Evolutionary conservation across 768 basidiomycete species (phyloP), one percentile per base, ranked within the genome.

Genomic region (Panus rudis): DNA sequence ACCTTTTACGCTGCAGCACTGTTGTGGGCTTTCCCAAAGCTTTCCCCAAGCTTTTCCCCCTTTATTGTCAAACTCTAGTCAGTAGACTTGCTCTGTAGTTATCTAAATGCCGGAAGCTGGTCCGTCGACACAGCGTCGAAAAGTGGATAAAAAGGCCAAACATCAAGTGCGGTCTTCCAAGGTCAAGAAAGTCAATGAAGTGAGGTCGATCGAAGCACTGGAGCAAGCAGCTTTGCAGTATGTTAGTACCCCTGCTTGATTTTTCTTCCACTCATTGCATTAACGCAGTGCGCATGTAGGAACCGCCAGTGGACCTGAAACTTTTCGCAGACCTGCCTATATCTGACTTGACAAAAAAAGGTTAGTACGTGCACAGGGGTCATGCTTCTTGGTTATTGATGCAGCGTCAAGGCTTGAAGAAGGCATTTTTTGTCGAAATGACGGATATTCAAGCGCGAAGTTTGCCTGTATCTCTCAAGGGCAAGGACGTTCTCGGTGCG

Each of bases 381-480:
- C 39, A 51, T 43, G 27, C 17, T 14, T n/a, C 27, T 25, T 11
- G 21, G 21, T 10, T 41, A 0, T 8, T 23, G 10, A 10, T 34
- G 28, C 8, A 37, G 42, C 8, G 12, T 14, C 17, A 11, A 90
- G 92, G 92, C 13, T 69, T 98, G 26, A 90, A 88, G 66, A 86
- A 88, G 47, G 79, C 82, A 0, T 91, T 80, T 56, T 96, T 92
- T 54, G 72, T 82, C 32, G 71, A 84, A 17, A 91, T 92, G 76
- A 96, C 93, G 0, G 84, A 91, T 44, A 83, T 85, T 35, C 83
- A 85, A 55, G 62, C 70, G 4, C 66, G 73, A 13, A 73, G 80
- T 26, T 65, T 85, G 21, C 80, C 81, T 0, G 61, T 73, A 6
- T 71, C 81, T 1, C 58, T 85, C 6, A 78, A 76, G 53, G 76